Conservation (phyloP, 345 rosid genomes). For the Xanthoceras sorbifolium region DNA sequence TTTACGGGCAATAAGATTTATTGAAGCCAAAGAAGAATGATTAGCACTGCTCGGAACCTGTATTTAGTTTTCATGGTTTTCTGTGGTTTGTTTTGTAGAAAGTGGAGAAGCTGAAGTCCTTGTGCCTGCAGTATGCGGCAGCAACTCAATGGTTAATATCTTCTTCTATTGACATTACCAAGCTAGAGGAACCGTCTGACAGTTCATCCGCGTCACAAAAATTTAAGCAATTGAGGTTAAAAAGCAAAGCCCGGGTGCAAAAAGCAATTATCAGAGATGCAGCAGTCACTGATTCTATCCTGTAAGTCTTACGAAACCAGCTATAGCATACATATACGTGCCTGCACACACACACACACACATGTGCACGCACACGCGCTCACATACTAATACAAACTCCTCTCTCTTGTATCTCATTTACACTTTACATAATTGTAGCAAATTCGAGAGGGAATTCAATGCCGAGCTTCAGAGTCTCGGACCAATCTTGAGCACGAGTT, state of each 20-base stretch:
- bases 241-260: conserved; percentile 42
- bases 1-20: background rate
- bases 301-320: conserved; percentile 56
- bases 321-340: background rate
- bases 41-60: background rate
- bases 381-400: background rate
- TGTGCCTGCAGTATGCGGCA: conserved; percentile 88
- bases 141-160: conserved; percentile 97
- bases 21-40: background rate
- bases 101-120: conserved; percentile 81
- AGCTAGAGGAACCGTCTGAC: conserved; percentile 41
- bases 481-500: conserved; percentile 72
- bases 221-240: conserved; percentile 40
- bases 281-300: conserved; percentile 70
- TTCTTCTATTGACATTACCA: conserved; percentile 66
- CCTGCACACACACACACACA: background rate
- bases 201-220: conserved; percentile 27
- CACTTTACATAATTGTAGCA: conserved; percentile 43
- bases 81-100: conserved; percentile 52
- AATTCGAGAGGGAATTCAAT: conserved; percentile 84
- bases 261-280: conserved; percentile 48
- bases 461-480: conserved; percentile 84
- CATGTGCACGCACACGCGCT: too few species aligned
- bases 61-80: conserved; percentile 15
- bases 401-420: background rate